These are phyloP conservation scores for Rubia yunnanensis DNA, from an alignment of 257 asterid genomes.

Conservation along the genomic window DNA sequence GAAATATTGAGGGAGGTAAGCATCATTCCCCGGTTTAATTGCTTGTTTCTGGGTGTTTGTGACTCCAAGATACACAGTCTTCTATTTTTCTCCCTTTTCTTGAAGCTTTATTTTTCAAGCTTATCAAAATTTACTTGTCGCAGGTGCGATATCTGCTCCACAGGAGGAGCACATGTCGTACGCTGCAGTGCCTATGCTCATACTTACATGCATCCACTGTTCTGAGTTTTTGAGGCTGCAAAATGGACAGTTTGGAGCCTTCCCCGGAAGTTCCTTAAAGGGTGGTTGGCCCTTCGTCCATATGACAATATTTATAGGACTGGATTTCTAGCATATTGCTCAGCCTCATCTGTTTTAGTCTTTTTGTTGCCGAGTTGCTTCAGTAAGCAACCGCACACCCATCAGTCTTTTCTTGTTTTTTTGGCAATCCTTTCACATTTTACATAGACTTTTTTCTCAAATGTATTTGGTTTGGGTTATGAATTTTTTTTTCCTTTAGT, in stretches of 20 bases:
- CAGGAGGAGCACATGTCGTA: constrained; percentile 99
- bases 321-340: constrained; percentile 80
- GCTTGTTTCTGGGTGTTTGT: constrained; percentile 34
- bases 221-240: constrained; percentile 96
- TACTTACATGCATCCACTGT: constrained; percentile 57
- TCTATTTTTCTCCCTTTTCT: constrained; percentile 44
- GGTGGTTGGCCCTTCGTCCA: constrained; percentile 72
- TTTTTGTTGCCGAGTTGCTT: constrained; percentile 94
- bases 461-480: constrained; percentile 12
- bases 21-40: constrained; percentile 9
- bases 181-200: constrained; percentile 96
- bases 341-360: constrained; percentile 71
- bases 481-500: constrained; percentile 6
- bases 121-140: constrained; percentile 77
- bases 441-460: constrained; percentile 8
- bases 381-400: constrained; percentile 93
- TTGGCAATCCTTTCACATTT: constrained; percentile 32
- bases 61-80: constrained; percentile 38
- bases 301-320: constrained; percentile 68
- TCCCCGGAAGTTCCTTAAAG: constrained; percentile 70
- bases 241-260: constrained; percentile 92
- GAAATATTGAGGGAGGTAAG: constrained; percentile 91
- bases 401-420: constrained; percentile 24
- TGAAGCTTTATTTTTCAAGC: constrained; percentile 45
- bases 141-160: constrained; percentile 99